These are phyloP conservation scores for Saccharomyces kudriavzevii DNA, from an alignment of 805 yeast species.

Conservation along the genomic window DNA sequence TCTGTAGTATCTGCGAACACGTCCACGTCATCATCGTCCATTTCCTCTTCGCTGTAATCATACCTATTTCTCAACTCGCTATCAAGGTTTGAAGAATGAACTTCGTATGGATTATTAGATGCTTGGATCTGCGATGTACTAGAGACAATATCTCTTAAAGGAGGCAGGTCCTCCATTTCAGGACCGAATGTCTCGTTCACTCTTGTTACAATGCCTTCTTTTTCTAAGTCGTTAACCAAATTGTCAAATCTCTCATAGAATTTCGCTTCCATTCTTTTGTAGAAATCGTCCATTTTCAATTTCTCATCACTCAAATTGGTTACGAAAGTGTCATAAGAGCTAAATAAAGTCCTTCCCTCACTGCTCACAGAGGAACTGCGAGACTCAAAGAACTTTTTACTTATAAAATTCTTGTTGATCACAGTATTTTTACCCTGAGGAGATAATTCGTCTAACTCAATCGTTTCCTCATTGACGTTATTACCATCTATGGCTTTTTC, in stretches of 20 bases:
- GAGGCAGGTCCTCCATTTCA: not conserved
- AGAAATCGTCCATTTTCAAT: slow-evolving; percentile 45
- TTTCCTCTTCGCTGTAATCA: slow-evolving; percentile 8
- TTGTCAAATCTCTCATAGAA: slow-evolving; percentile 39
- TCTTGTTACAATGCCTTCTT: slow-evolving; percentile 20
- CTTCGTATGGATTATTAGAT: not conserved
- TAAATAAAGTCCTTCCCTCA: slow-evolving; percentile 23
- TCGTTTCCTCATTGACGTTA: slow-evolving; percentile 10
- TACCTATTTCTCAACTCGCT: not conserved
- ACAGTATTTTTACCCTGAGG: slow-evolving; percentile 6
- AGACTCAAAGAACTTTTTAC: slow-evolving; percentile 11
- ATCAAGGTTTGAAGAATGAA: not conserved
- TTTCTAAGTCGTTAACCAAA: slow-evolving; percentile 41
- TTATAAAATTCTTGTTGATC: slow-evolving; percentile 10
- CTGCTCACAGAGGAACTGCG: slow-evolving; percentile 17
- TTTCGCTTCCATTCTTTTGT: slow-evolving; percentile 38
- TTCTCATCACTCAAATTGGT: slow-evolving; percentile 42
- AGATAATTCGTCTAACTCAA: slow-evolving; percentile 22
- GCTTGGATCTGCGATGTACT: not conserved
- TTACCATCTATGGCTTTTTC: not conserved
- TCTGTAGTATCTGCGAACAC: slow-evolving; percentile 33
- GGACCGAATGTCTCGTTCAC: not conserved
- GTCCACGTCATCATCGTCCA: slow-evolving; percentile 34
- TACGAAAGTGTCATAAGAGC: slow-evolving; percentile 39
- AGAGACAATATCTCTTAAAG: not conserved